Evolutionary conservation across 345 rosid species (phyloP), one percentile per base, ranked within the genome.

Genomic region (Eucalyptus polybractea): DNA sequence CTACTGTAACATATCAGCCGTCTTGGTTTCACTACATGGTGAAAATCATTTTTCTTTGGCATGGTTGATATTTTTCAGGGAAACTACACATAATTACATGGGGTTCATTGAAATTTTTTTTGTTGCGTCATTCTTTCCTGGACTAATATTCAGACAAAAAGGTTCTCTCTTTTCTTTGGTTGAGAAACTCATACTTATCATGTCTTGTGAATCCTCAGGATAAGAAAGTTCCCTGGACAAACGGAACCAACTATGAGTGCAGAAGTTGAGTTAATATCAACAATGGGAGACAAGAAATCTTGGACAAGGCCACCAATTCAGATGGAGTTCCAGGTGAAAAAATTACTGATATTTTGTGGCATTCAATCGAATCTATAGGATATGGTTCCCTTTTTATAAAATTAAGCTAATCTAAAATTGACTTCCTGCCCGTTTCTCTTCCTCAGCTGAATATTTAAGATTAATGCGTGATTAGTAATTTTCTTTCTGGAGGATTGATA

Each of bases 291-390:
- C 89, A 98, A 98, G 95, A 97, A 96, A 93, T 95, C 99, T 87
- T 96, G 97, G 96, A 98, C 99, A 86, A 95, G 95, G 90, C 99
- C 99, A 87, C 99, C 99, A 17, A 97, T 98, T 90, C 99, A 98
- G 92, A 98, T 97, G 99, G 99, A 98, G 90, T 98, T 98, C 90
- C 99, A 98, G 98, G 99, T 97, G 90, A 88, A 86, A 80, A 88
- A 65, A 62, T 69, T 90, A 69, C 76, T 89, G 21, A 50, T 89
- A 47, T 80, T 90, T n/a, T 29, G 89, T 62, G 31, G 49, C 67
- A 51, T 86, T 86, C 40, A 37, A 72, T 72, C 45, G 7, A 72
- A 37, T 72, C 24, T 72, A 72, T 19, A 72, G 81, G 81, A 33
- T 33, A 37, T 33, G 81, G 81, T 72, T 72, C 81, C 45, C 25